These are phyloP conservation scores for Westerdykella aurantiaca DNA, from an alignment of 2,329 filamentous ascomycete genomes.

Conservation along the genomic window DNA sequence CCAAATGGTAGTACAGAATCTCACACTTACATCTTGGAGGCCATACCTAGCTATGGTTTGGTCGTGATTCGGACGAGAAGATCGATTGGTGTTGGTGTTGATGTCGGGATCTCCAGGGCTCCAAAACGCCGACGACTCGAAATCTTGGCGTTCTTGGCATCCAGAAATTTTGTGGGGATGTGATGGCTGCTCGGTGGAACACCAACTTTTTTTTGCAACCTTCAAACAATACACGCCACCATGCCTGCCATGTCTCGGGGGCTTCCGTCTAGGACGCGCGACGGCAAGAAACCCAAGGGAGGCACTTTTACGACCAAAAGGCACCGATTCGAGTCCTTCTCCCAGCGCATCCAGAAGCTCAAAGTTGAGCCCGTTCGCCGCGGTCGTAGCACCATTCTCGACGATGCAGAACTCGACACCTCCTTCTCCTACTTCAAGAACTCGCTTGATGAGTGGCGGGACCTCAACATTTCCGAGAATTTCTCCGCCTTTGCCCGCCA, in stretches of 20 bases:
- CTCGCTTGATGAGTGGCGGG: slow-evolving; percentile 80
- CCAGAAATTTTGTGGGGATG: slow-evolving; percentile 28
- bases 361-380: slow-evolving; percentile 90
- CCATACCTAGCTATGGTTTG: slow-evolving; percentile 38
- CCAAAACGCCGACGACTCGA: slow-evolving; percentile 4
- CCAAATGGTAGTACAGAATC: neutral
- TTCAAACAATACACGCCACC: slow-evolving; percentile 5
- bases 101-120: too few species aligned
- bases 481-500: slow-evolving; percentile 74
- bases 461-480: slow-evolving; percentile 79
- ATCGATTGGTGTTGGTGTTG: too few species aligned
- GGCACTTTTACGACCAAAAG: slow-evolving; percentile 71
- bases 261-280: slow-evolving; percentile 34
- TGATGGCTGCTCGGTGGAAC: slow-evolving; percentile 1
- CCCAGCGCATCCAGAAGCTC: slow-evolving; percentile 80
- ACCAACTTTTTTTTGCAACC: too few species aligned
- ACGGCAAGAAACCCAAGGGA: slow-evolving; percentile 60
- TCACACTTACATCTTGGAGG: slow-evolving; percentile 50
- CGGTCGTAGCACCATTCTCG: slow-evolving; percentile 77
- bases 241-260: slow-evolving; percentile 44
- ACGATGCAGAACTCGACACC: slow-evolving; percentile 67
- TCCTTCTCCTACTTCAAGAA: slow-evolving; percentile 83
- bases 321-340: slow-evolving; percentile 88
- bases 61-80: slow-evolving; percentile 3
- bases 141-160: slow-evolving; percentile 13